These are phyloP conservation scores for Pichia scutulata DNA, from an alignment of 805 yeast species.

Conservation along the genomic window DNA sequence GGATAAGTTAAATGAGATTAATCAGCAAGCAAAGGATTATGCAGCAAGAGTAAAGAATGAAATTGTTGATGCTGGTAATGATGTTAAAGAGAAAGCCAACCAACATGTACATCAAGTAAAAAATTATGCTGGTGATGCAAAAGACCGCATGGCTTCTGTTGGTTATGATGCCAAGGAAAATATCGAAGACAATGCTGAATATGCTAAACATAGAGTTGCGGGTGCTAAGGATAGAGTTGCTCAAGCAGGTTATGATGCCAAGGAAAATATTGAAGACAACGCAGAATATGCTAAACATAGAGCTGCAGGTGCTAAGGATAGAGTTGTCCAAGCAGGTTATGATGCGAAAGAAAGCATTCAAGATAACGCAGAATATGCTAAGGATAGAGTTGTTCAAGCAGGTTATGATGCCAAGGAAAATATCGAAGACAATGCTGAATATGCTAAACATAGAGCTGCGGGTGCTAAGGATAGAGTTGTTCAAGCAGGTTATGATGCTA, in stretches of 20 bases:
- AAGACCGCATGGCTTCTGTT: background rate
- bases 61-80: background rate
- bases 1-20: background rate
- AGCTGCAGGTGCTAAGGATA: constrained; percentile 3
- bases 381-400: constrained; percentile 3
- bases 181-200: constrained; percentile 1
- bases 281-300: constrained; percentile 4
- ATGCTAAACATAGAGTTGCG: background rate
- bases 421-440: constrained; percentile 3
- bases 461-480: constrained; percentile 2
- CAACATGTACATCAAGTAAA: constrained; percentile 1
- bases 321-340: constrained; percentile 4
- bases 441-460: constrained; percentile 1
- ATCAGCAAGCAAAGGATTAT: background rate
- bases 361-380: constrained; percentile 5
- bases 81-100: background rate
- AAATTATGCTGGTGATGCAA: constrained; percentile 1
- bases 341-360: constrained; percentile 3
- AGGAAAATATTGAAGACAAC: background rate
- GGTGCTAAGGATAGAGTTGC: background rate
- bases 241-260: constrained; percentile 5
- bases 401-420: constrained; percentile 1
- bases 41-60: background rate
- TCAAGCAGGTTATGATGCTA: constrained; percentile 4
- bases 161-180: background rate